Evolutionary conservation across 2,329 filamentous ascomycete species (phyloP).

Genomic region (Penicillium palitans): DNA sequence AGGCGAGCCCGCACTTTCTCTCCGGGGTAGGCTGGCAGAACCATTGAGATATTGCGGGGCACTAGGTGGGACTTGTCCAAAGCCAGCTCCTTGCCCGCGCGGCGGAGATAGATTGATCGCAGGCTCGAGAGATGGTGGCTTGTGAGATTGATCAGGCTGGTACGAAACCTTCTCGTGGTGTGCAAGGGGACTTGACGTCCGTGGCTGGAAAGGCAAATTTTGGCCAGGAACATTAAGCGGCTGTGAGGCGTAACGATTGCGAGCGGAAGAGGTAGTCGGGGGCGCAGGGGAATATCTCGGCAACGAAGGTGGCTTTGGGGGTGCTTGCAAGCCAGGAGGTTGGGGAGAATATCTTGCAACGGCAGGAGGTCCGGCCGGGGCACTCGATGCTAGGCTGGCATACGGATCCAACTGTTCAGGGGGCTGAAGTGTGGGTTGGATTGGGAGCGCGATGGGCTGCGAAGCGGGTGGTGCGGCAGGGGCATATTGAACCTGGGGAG

Average conservation of each 20-base stretch:
- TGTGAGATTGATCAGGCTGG: conserved; percentile 26
- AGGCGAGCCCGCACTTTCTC: conserved; percentile 12
- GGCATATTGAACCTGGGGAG: conserved; percentile 9
- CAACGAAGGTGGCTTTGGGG: conserved; percentile 39
- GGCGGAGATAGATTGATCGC: conserved; percentile 27
- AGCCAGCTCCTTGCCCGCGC: conserved; percentile 22
- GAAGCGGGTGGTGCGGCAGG: conserved; percentile 26
- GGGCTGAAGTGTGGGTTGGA: conserved; percentile 31
- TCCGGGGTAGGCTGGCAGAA: not conserved
- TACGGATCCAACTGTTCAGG: conserved; percentile 38
- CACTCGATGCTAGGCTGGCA: conserved; percentile 29
- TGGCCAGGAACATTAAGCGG: conserved; percentile 32
- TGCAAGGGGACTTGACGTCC: conserved; percentile 65
- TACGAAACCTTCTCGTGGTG: conserved; percentile 47
- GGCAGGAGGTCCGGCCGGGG: conserved; percentile 30
- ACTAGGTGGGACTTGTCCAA: conserved; percentile 21
- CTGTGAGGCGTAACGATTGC: conserved; percentile 45
- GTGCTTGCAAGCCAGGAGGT: conserved; percentile 34
- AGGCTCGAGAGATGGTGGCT: conserved; percentile 28
- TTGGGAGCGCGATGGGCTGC: conserved; percentile 11
- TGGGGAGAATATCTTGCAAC: conserved; percentile 47
- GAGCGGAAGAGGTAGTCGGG: conserved; percentile 33
- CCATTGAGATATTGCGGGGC: conserved; percentile 15
- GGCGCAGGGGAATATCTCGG: conserved; percentile 50
- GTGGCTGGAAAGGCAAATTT: conserved; percentile 58